A percentile compares a stretch with the other conserved stretches of the same genome.
Conservation (phyloP, 768 basidiomycete species). For the Tricholoma hemisulphureum region DNA sequence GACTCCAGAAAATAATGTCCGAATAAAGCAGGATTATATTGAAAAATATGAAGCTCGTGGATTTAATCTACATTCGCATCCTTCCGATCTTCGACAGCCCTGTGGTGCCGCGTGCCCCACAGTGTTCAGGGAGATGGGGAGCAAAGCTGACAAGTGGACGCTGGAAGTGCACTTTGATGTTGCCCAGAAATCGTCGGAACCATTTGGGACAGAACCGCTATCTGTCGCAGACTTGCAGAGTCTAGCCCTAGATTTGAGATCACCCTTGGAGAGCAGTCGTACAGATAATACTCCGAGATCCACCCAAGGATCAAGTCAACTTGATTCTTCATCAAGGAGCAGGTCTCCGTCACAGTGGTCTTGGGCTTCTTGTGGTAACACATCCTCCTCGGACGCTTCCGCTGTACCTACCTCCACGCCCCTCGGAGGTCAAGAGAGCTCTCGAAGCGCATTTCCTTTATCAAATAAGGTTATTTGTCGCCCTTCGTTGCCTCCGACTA, state of each 20-base stretch:
- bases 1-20: no score
- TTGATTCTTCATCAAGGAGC: no score
- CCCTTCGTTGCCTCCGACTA: not conserved
- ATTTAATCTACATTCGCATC: constrained; percentile 7
- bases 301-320: not conserved
- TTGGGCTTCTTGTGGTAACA: not conserved
- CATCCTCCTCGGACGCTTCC: not conserved
- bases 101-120: constrained; percentile 14
- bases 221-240: not conserved
- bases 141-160: constrained; percentile 4
- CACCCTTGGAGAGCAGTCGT: not conserved
- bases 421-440: not conserved
- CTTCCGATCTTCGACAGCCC: constrained; percentile 3
- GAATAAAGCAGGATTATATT: constrained; percentile 6
- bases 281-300: not conserved
- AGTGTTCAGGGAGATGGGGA: not conserved
- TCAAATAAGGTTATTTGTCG: not conserved
- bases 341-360: not conserved
- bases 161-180: not conserved
- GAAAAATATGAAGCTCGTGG: constrained; percentile 11
- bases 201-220: not conserved
- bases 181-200: not conserved
- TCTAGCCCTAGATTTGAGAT: not conserved
- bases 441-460: not conserved
- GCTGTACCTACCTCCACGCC: not conserved